These are phyloP conservation scores for Pythium scleroteichum DNA, from an alignment of 352 stramenopile species.

Conservation along the genomic window DNA sequence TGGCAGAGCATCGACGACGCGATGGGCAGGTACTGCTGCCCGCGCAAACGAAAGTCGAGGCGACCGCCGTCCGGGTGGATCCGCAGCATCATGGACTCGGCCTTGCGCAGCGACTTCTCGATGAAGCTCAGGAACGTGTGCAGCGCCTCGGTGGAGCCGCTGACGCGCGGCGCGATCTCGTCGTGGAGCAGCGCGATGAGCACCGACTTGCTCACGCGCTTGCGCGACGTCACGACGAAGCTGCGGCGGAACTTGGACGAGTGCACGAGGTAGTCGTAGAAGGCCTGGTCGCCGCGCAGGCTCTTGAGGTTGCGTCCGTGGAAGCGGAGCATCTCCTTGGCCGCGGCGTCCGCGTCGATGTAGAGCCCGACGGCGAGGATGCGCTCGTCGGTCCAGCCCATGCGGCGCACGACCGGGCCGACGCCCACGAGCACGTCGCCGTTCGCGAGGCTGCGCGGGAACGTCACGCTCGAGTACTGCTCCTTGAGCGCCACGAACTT, in stretches of 20 bases:
- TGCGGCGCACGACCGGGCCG: conserved; percentile 68
- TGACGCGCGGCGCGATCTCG: conserved; percentile 71
- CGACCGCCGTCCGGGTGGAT: conserved; percentile 55
- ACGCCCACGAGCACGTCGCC: conserved; percentile 75
- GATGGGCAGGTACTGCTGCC: conserved; percentile 71
- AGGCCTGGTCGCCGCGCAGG: conserved; percentile 70
- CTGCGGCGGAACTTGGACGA: conserved; percentile 66
- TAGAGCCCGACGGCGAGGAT: conserved; percentile 81
- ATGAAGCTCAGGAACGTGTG: conserved; percentile 73
- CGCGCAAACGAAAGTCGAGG: conserved; percentile 72
- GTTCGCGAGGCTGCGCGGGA: conserved; percentile 73
- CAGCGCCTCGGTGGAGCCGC: conserved; percentile 46
- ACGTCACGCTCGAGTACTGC: conserved; percentile 75
- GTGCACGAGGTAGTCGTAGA: conserved; percentile 69
- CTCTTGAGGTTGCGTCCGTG: conserved; percentile 53
- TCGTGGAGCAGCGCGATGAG: conserved; percentile 65
- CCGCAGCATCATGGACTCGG: conserved; percentile 75
- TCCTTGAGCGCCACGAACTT: conserved; percentile 48
- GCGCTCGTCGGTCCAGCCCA: conserved; percentile 83
- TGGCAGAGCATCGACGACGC: conserved; percentile 66
- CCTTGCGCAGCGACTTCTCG: conserved; percentile 82
- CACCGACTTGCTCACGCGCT: conserved; percentile 76
- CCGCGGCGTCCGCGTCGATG: conserved; percentile 64
- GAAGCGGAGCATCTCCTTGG: conserved; percentile 58
- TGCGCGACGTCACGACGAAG: conserved; percentile 78